Conservation (phyloP, 495 filamentous ascomycete genomes). For the Trichoderma asperelloides region DNA sequence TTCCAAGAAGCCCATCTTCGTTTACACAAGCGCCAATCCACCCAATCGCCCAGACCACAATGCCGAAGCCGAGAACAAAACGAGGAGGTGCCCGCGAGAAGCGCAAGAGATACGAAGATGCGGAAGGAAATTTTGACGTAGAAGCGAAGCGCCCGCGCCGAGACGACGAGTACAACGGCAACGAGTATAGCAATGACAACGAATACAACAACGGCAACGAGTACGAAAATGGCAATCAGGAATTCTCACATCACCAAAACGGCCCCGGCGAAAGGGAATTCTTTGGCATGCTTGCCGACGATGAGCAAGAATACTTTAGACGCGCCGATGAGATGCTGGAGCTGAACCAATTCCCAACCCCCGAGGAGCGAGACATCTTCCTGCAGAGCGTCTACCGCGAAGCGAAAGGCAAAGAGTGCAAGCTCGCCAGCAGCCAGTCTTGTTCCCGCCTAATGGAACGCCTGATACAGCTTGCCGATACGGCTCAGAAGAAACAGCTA, state of each 20-base stretch:
- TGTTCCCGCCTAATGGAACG: conserved; percentile 91
- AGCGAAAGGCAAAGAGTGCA: conserved; percentile 84
- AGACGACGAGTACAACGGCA: conserved; percentile 16
- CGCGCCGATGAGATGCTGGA: conserved; percentile 82
- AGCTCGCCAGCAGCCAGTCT: conserved; percentile 88
- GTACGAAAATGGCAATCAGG: conserved; percentile 18
- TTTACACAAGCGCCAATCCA: background rate
- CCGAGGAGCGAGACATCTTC: conserved; percentile 72
- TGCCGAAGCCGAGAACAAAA: conserved; percentile 10
- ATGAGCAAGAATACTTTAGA: conserved; percentile 93
- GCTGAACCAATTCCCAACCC: conserved; percentile 68
- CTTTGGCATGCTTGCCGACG: conserved; percentile 80
- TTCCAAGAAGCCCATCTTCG: background rate
- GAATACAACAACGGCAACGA: conserved; percentile 22
- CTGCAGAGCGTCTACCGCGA: conserved; percentile 78
- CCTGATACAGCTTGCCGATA: conserved; percentile 71
- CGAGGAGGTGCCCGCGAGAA: conserved; percentile 33
- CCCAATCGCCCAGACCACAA: background rate
- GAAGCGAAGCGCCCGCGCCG: conserved; percentile 30
- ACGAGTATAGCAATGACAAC: conserved; percentile 10
- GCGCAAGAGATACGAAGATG: conserved; percentile 20
- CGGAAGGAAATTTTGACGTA: conserved; percentile 18
- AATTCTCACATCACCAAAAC: conserved; percentile 12
- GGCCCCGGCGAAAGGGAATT: conserved; percentile 47
- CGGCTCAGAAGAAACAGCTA: conserved; percentile 71